phyloP scores from a whole-genome alignment of 495 filamentous ascomycete species.

The Hypoxylon fragiforme region DNA sequence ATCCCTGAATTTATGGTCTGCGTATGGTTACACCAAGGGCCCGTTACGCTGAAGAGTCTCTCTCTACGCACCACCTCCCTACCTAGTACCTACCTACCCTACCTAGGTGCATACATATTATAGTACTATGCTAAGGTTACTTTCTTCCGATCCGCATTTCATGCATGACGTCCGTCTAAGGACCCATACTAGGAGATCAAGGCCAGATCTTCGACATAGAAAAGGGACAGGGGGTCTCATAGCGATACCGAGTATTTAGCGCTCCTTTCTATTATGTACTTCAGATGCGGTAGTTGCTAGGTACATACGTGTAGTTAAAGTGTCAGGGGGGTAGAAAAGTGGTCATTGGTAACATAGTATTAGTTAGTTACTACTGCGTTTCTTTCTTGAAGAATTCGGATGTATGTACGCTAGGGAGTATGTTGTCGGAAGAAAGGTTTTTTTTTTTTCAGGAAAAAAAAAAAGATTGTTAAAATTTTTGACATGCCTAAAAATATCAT shows the following conservation, averaged over 20 bases:
- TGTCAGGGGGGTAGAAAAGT: background rate
- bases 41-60: conserved; percentile 11
- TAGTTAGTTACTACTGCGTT: no score
- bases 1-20: conserved; percentile 6
- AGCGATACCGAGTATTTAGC: conserved; percentile 14
- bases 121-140: no score
- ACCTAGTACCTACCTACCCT: no score
- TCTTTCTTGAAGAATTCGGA: no score
- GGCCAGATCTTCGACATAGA: conserved; percentile 3
- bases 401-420: background rate
- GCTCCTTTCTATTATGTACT: conserved; percentile 3
- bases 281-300: background rate
- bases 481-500: no score
- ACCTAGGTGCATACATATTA: no score
- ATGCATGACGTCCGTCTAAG: conserved; percentile 25
- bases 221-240: conserved; percentile 1
- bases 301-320: background rate
- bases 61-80: no score
- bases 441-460: background rate
- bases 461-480: background rate
- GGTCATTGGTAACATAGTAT: background rate
- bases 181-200: conserved; percentile 21
- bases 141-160: conserved; percentile 28
- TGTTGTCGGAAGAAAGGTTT: no score
- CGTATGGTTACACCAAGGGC: conserved; percentile 19